Conservation (phyloP, 345 rosid genomes). For the Psidium friedrichsthalianum region DNA sequence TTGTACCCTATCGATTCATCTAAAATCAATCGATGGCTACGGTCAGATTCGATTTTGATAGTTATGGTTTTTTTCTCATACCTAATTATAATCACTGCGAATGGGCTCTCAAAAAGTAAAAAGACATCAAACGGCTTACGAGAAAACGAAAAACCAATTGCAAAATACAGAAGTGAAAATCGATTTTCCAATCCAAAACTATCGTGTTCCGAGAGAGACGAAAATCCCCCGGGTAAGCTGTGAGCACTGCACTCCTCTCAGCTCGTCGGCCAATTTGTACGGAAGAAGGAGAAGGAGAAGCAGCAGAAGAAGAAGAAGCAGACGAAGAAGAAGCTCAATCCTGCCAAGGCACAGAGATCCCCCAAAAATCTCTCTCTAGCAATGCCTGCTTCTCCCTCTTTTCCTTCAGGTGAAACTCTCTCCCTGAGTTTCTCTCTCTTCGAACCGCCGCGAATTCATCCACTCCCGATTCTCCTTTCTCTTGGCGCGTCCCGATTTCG, state of each 20-base stretch:
- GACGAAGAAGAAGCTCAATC: neutral
- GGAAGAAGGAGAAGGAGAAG: neutral
- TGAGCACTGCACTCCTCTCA: neutral
- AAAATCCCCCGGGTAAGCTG: neutral
- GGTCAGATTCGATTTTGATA: too few species aligned
- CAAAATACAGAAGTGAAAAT: too few species aligned
- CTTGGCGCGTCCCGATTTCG: neutral
- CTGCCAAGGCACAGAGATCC: neutral
- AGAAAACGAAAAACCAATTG: too few species aligned
- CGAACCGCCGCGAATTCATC: neutral
- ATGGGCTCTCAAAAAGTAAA: too few species aligned
- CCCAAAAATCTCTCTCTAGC: neutral
- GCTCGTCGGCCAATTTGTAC: neutral
- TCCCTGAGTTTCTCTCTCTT: neutral
- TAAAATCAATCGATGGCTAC: too few species aligned
- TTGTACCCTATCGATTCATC: too few species aligned
- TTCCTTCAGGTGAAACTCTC: constrained; percentile 43
- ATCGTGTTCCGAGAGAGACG: neutral
- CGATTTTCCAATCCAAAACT: neutral
- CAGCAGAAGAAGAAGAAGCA: neutral
- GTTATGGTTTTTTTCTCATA: too few species aligned
- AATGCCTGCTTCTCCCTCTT: constrained; percentile 78
- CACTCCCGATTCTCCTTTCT: neutral
- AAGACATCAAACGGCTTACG: too few species aligned
- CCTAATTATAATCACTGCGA: too few species aligned